Base-by-base conservation (phyloP, 306 rosid genomes). In the Begonia masoniana region DNA sequence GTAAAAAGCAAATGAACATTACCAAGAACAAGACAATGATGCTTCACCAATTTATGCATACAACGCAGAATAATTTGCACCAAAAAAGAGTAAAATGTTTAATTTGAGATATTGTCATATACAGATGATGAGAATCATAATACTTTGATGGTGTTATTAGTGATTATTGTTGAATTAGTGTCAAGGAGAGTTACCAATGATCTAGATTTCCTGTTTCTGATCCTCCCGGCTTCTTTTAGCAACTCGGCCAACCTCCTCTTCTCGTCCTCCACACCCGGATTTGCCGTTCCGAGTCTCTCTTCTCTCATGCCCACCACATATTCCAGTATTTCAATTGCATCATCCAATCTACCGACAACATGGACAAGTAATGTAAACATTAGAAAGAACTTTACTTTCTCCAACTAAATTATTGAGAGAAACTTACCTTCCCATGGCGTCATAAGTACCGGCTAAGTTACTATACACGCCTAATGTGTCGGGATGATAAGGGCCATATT, bases 401-500 rank as follows among this genome's bases (percentile, higher is more conserved):
- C 57, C 43, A 31, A 31, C 50, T 23, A 59, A 15, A 69, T 47
- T 23, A 26, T 26, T 26, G 35, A 26, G 6, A 26, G 35, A 26
- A 26, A 26, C 35, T 26, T 26, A 26, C 96, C 96, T 87, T 55
- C 94, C 94, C 96, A 87, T 83, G 68, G 96, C 96, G 66, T 87
- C 96, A 21, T 87, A 83, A 17, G 87, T 83, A 10, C 89, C 96
- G 14, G 96, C 89, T 50, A 87, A 72, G 67, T 87, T 87, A 78
- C 96, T 87, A 15, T 73, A 78, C 47, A 87, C 96, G 15, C 89
- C 94, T 51, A 87, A 70, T 45, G 96, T 87, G 42, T 83, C 87
- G 1, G 77, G 76, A 59, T 87, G 96, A 64, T 73, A 76, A 52
- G 84, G 89, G 24, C 94, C 96, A 55, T 74, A 80, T 68, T 87